Conservation (phyloP, 2,329 filamentous ascomycete species). For the Alternaria alternata region DNA sequence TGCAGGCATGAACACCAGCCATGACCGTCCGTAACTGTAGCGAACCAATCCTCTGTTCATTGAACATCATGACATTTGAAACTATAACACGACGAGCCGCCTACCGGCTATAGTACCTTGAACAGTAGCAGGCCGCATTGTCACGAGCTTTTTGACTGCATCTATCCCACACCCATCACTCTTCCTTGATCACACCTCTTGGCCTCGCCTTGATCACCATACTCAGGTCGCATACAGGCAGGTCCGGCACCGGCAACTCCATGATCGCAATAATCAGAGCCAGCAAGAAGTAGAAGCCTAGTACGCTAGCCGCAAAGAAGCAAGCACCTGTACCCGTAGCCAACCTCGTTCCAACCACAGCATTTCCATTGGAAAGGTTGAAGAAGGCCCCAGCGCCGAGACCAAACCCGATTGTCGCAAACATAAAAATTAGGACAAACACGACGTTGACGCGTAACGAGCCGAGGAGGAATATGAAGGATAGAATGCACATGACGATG, state of each 20-base stretch:
- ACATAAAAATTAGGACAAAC: constrained; percentile 25
- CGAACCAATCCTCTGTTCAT: no score
- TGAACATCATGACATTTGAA: not conserved
- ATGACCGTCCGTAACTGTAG: not conserved
- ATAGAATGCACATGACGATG: constrained; percentile 23
- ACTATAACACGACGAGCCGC: no score
- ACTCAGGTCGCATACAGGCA: not conserved
- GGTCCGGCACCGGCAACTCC: constrained; percentile 21
- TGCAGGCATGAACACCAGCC: not conserved
- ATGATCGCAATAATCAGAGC: constrained; percentile 24
- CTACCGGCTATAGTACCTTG: no score
- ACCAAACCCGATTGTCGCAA: constrained; percentile 26
- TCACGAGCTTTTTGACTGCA: not conserved
- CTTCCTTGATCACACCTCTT: not conserved
- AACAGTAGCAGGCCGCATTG: no score
- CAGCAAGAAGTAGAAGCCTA: constrained; percentile 26
- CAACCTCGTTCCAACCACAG: constrained; percentile 9
- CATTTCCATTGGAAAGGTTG: constrained; percentile 17
- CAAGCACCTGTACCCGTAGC: constrained; percentile 21
- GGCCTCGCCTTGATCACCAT: not conserved
- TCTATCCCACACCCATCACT: not conserved
- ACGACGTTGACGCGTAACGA: constrained; percentile 25
- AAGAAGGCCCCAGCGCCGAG: constrained; percentile 27
- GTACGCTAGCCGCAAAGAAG: constrained; percentile 21
- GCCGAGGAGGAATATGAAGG: constrained; percentile 26